phyloP scores from a whole-genome alignment of 257 asterid genomes.

The Handroanthus guayacan region DNA sequence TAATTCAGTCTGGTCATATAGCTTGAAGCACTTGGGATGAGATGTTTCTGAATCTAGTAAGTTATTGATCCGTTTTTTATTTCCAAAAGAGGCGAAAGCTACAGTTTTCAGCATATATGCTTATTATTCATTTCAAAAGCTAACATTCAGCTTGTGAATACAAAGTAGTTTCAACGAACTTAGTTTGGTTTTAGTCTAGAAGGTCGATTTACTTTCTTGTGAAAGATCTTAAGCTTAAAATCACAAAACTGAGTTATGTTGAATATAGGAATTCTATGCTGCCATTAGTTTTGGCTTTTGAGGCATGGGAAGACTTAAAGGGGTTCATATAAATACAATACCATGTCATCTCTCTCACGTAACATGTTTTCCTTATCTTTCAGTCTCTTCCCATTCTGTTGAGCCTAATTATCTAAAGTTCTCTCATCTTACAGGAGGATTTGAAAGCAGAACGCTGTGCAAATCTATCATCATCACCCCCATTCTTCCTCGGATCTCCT shows the following conservation, averaged over 20 bases:
- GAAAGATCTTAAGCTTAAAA: not conserved
- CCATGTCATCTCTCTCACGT: not conserved
- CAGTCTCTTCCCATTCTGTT: not conserved
- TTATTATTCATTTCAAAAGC: not conserved
- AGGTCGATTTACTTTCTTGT: not conserved
- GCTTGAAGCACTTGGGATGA: constrained; percentile 18
- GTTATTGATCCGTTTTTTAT: not conserved
- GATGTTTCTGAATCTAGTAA: not conserved
- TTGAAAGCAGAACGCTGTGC: constrained; percentile 38
- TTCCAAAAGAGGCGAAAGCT: not conserved
- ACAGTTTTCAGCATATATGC: not conserved
- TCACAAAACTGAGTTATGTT: not conserved
- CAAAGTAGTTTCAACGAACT: too few relatives aligned
- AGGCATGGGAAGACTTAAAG: not conserved
- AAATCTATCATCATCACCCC: constrained; percentile 49
- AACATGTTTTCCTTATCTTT: not conserved
- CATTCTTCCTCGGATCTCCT: constrained; percentile 51
- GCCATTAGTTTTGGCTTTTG: too few relatives aligned
- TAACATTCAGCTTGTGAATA: not conserved
- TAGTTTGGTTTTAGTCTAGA: not conserved
- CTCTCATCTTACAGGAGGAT: constrained; percentile 40
- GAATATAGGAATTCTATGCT: not conserved
- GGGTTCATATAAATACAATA: not conserved
- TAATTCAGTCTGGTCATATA: constrained; percentile 4
- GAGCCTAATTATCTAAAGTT: constrained; percentile 7